phyloP scores from a whole-genome alignment of 2,329 filamentous ascomycete species.

The Aspergillus ibericus region DNA sequence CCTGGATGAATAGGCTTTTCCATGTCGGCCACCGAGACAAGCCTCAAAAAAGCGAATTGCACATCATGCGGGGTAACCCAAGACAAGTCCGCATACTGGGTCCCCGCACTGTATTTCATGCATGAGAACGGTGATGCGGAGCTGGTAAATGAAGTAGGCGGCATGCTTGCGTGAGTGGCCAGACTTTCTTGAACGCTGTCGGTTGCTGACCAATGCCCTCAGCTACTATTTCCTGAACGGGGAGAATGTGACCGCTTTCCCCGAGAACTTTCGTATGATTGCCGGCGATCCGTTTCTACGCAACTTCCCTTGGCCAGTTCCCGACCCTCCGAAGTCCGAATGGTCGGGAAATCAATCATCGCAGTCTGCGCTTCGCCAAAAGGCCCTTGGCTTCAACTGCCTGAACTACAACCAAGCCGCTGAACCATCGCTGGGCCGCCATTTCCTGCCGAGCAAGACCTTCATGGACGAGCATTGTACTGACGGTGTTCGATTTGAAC shows the following conservation, averaged over 20 bases:
- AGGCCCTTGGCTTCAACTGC: constrained; percentile 92
- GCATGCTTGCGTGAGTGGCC: constrained; percentile 75
- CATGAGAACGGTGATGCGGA: constrained; percentile 66
- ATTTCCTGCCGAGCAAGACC: constrained; percentile 75
- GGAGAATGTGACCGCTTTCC: constrained; percentile 69
- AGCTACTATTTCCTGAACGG: constrained; percentile 84
- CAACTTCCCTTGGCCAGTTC: constrained; percentile 68
- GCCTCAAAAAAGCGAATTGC: constrained; percentile 65
- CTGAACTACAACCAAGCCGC: constrained; percentile 69
- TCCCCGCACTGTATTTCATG: constrained; percentile 75
- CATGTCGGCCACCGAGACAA: constrained; percentile 55
- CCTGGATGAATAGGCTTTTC: constrained; percentile 60
- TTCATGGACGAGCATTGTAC: constrained; percentile 78
- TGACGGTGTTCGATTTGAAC: constrained; percentile 78
- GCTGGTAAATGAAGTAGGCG: constrained; percentile 71
- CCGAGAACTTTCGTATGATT: constrained; percentile 76
- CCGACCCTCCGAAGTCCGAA: constrained; percentile 65
- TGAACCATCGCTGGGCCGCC: constrained; percentile 76
- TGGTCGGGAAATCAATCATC: constrained; percentile 68
- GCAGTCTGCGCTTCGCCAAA: constrained; percentile 71
- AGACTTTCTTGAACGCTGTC: neutral
- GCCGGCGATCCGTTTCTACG: constrained; percentile 69
- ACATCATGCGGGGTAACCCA: constrained; percentile 77
- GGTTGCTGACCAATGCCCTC: neutral
- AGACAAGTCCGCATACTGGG: constrained; percentile 89